Base-by-base conservation (phyloP, 345 rosid species). In the Fremontodendron californicum region DNA sequence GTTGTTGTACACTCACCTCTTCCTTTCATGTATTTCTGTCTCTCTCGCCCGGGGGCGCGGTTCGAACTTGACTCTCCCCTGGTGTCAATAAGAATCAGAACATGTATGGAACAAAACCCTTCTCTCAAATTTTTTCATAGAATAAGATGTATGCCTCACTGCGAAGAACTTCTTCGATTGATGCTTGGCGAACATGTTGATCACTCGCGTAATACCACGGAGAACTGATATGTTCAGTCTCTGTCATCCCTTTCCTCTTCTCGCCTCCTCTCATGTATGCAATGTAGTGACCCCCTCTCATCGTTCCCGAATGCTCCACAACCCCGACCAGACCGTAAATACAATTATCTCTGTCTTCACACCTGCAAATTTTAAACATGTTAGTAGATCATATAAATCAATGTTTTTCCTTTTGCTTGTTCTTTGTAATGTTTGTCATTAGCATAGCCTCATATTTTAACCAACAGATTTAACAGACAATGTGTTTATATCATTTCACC, bases 251-350 rank as follows among this genome's bases (percentile, higher is more conserved):
- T 78, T 63, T 73, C 62, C 78, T 77, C 76, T 79, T 86, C 77
- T 81, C 75, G 0, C 80, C 88, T 76, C 94, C 91, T 82, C 90
- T 85, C 33, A 96, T 84, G 74, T 91, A 96, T 25, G 98, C 97
- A 62, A 94, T 94, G 39, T 96, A 96, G 73, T 94, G 99, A 43
- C 99, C 99, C 40, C 97, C 87, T 81, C 97, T 89, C 97, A 96
- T 96, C 45, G 93, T 86, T 78, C 99, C 98, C 54, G 69, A 78
- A 86, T 96, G 99, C 87, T 94, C 98, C 75, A 96, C 97, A 52
- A 94, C 90, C 35, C 98, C 99, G 21, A 77, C 78, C 58, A 94
- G 86, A 37, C 87, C 88, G 74, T 94, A 96, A 10, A 82, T 67
- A 29, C 83, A 81, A 33, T 81, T 78, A 66, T 81, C 86, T 63